Percentiles rank a stretch among this genome's conserved stretches.
Evolutionary conservation across 768 basidiomycete genomes (phyloP).

Genomic region (Leccinum variicolor): DNA sequence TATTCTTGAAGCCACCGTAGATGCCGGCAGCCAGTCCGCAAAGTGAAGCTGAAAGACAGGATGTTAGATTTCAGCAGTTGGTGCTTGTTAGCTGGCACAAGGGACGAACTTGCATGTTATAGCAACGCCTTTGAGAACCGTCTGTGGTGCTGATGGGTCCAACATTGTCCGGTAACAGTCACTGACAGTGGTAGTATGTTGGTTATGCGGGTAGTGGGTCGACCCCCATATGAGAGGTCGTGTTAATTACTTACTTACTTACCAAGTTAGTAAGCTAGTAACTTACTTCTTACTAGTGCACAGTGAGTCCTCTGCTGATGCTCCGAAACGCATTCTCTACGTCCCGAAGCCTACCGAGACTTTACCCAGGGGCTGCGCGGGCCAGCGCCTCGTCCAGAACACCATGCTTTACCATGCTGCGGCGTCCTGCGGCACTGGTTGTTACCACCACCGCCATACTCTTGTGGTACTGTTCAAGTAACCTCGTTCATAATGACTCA

Average conservation of each 20-base stretch:
- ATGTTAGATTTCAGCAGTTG: conserved; percentile 23
- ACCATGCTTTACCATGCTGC: neutral
- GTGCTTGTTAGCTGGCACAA: conserved; percentile 3
- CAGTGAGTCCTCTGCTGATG: conserved; percentile 3
- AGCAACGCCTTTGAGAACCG: conserved; percentile 55
- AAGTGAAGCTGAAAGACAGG: conserved; percentile 46
- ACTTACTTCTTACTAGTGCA: neutral
- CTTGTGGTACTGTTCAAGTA: conserved; percentile 38
- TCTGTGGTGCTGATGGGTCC: conserved; percentile 35
- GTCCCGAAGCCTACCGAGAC: neutral
- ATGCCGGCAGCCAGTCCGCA: conserved; percentile 47
- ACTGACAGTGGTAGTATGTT: no score
- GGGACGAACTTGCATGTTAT: conserved; percentile 79
- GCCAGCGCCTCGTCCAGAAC: neutral
- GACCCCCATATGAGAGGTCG: conserved; percentile 2
- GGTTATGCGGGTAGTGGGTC: neutral
- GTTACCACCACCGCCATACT: conserved; percentile 26
- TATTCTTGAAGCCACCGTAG: conserved; percentile 46
- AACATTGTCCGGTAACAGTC: conserved; percentile 8
- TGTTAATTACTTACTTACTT: neutral
- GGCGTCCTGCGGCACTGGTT: conserved; percentile 16
- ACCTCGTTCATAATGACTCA: conserved; percentile 37
- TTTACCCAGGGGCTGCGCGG: conserved; percentile 9
- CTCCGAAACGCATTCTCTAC: conserved; percentile 6
- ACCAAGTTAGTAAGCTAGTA: no score